phyloP scores from a whole-genome alignment of 495 filamentous ascomycete species.

The Patellaria atrata region DNA sequence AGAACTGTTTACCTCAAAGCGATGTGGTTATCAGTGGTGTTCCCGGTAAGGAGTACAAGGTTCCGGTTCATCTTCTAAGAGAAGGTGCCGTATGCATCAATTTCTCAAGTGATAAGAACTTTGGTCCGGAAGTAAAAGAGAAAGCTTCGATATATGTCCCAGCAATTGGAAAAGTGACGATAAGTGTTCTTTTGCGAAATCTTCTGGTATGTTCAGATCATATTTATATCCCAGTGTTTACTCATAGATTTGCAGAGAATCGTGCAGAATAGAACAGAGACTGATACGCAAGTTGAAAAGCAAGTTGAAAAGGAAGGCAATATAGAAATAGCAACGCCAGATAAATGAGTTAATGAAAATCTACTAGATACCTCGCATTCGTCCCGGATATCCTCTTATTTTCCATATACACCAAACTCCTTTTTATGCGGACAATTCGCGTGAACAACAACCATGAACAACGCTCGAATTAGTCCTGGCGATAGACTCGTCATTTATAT shows the following conservation, averaged over 20 bases:
- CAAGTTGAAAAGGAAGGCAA: conserved; percentile 1
- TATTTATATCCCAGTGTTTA: neutral
- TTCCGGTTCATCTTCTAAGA: conserved; percentile 63
- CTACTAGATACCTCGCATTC: no score
- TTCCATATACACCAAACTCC: no score
- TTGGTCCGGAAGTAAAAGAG: conserved; percentile 72
- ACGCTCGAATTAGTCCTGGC: no score
- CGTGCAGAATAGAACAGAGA: conserved; percentile 16
- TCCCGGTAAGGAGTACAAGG: conserved; percentile 73
- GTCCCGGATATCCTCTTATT: no score
- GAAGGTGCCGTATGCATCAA: conserved; percentile 94
- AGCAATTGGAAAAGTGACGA: conserved; percentile 93
- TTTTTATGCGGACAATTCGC: no score
- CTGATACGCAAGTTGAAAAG: conserved; percentile 1
- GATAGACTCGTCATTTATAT: no score
- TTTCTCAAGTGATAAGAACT: conserved; percentile 93
- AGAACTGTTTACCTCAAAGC: conserved; percentile 69
- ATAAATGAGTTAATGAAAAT: no score
- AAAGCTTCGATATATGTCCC: conserved; percentile 95
- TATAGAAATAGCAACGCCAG: conserved; percentile 6
- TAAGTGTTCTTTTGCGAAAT: conserved; percentile 79
- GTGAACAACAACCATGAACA: no score
- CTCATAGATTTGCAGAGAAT: conserved; percentile 13
- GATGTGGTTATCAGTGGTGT: conserved; percentile 93
- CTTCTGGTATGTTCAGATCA: conserved; percentile 48